A percentile compares a stretch with the other conserved stretches of the same genome.
phyloP scores from a whole-genome alignment of 1,284 basidiomycete species.

The Vanrija sp. region DNA sequence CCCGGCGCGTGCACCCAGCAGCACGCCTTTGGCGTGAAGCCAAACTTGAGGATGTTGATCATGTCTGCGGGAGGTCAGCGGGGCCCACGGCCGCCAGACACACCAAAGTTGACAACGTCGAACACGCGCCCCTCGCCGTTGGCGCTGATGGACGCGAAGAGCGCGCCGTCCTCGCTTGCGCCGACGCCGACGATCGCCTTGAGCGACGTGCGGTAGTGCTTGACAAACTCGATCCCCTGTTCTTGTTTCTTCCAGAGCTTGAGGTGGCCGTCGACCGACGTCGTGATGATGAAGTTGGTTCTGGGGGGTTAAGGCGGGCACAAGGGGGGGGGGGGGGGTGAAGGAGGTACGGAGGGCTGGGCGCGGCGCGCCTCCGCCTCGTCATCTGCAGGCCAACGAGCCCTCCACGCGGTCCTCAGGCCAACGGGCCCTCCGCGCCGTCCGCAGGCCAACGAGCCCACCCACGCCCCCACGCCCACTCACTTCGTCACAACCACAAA shows the following conservation, averaged over 20 bases:
- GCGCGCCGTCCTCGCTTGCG: slow-evolving; percentile 85
- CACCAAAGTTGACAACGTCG: slow-evolving; percentile 95
- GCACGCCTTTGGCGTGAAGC: slow-evolving; percentile 75
- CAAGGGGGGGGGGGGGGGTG: not conserved
- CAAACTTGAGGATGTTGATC: slow-evolving; percentile 95
- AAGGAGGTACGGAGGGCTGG: not conserved
- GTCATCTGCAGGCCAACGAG: too few species aligned
- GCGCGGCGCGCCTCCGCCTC: too few species aligned
- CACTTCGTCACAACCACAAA: slow-evolving; percentile 81
- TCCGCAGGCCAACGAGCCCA: too few species aligned
- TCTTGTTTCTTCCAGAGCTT: slow-evolving; percentile 99
- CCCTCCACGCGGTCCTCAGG: too few species aligned
- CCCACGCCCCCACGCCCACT: slow-evolving; percentile 22
- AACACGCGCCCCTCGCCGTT: slow-evolving; percentile 88
- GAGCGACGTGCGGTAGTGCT: slow-evolving; percentile 88
- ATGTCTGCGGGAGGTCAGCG: slow-evolving; percentile 63
- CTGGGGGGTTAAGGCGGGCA: slow-evolving; percentile 49
- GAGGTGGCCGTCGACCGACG: slow-evolving; percentile 89
- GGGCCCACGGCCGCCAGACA: slow-evolving; percentile 36
- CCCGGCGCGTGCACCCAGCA: slow-evolving; percentile 91
- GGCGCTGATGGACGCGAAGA: slow-evolving; percentile 84
- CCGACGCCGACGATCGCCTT: slow-evolving; percentile 73
- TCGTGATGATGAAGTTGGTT: slow-evolving; percentile 89
- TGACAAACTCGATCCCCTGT: slow-evolving; percentile 84
- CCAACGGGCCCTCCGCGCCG: too few species aligned